These are phyloP conservation scores for Colletotrichum cereale DNA, from an alignment of 2,329 filamentous ascomycete genomes.

Conservation along the genomic window DNA sequence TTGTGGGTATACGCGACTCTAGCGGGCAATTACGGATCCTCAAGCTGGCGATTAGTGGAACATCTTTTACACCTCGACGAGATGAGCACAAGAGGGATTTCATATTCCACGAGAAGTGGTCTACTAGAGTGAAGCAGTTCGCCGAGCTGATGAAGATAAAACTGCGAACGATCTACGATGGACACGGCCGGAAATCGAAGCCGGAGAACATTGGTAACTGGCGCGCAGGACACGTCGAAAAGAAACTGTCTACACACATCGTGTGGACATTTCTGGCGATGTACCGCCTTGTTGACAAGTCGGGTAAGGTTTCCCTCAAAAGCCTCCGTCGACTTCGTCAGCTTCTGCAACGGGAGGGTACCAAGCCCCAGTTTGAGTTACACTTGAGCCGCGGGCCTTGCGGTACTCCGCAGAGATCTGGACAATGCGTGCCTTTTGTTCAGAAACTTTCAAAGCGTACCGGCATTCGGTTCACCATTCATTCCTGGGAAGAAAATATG, in stretches of 20 bases:
- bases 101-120: constrained; percentile 48
- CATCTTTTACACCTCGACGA: not conserved
- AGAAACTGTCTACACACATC: constrained; percentile 53
- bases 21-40: accelerated
- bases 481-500: constrained; percentile 21
- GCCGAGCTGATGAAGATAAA: constrained; percentile 47
- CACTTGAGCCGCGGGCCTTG: constrained; percentile 22
- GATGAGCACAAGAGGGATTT: constrained; percentile 37
- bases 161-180: constrained; percentile 49
- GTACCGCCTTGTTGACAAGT: not conserved
- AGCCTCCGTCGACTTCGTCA: not conserved
- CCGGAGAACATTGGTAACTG: constrained; percentile 28
- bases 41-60: not conserved
- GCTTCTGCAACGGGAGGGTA: accelerated
- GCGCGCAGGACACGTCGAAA: constrained; percentile 54
- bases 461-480: not conserved
- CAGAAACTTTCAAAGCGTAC: not conserved
- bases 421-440: constrained; percentile 9
- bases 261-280: constrained; percentile 46
- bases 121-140: constrained; percentile 46
- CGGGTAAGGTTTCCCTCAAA: accelerated
- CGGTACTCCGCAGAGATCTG: not conserved
- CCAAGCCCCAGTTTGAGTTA: not conserved
- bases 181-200: not conserved
- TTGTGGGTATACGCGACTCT: not conserved